Percentiles rank a stretch among this genome's conserved stretches.
phyloP scores from a whole-genome alignment of 2,329 filamentous ascomycete species.

The Allantophomopsis cytisporea region DNA sequence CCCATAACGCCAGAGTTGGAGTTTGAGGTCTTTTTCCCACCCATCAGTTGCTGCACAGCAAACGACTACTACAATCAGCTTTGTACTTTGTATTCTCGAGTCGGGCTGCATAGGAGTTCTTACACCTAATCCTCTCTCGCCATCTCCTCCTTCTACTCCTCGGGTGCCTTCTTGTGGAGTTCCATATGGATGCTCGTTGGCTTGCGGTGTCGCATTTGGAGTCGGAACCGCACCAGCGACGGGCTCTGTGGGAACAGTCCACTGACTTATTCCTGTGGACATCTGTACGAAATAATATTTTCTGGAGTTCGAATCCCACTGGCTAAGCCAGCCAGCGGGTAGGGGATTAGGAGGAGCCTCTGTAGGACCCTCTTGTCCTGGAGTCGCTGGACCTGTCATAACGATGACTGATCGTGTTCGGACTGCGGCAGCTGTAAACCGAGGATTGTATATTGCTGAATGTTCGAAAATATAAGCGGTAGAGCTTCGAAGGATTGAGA shows the following conservation, averaged over 20 bases:
- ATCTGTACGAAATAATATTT: conserved; percentile 64
- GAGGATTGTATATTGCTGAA: too few species aligned
- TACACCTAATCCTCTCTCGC: conserved; percentile 54
- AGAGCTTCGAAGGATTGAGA: too few species aligned
- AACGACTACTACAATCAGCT: conserved; percentile 9
- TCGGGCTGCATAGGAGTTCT: conserved; percentile 17
- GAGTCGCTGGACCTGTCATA: conserved; percentile 2
- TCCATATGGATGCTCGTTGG: conserved; percentile 48
- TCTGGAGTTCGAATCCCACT: conserved; percentile 46
- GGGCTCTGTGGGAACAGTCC: conserved; percentile 52
- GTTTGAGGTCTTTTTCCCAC: conserved; percentile 14
- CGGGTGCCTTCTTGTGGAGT: conserved; percentile 30
- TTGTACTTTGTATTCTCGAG: too few species aligned
- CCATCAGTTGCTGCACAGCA: conserved; percentile 19
- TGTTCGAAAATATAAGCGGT: too few species aligned
- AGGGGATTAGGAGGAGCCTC: conserved; percentile 35
- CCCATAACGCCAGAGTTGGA: conserved; percentile 11
- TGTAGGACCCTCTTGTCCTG: conserved; percentile 19
- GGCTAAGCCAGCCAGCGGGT: conserved; percentile 54
- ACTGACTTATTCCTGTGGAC: conserved; percentile 58
- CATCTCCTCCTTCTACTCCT: conserved; percentile 34
- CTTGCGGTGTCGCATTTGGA: conserved; percentile 31
- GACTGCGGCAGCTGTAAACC: too few species aligned
- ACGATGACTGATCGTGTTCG: too few species aligned
- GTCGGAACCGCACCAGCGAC: conserved; percentile 48